Evolutionary conservation across 495 filamentous ascomycete species (phyloP), one percentile per base, ranked within the genome.

Genomic region (Trichoderma virens): DNA sequence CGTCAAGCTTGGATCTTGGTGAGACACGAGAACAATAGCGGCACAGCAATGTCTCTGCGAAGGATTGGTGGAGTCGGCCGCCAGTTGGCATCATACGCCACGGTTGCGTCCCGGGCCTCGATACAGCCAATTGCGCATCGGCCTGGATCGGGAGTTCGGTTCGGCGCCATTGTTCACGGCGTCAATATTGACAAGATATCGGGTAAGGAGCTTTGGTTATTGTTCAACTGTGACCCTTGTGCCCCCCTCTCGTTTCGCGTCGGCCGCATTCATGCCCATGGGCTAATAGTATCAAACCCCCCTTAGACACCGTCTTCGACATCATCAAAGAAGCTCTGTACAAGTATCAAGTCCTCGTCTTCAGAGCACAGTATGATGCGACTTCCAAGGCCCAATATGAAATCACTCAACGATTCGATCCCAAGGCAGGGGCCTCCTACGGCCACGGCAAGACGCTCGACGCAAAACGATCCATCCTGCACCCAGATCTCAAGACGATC

Each of bases 401-500:
- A 60, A 74, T 90, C 41, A 90, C 88, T 14, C 80, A 80, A 32
- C 83, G 85, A 64, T 91, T 90, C 77, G 88, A 90, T 67, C 87
- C 87, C 3, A 66, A 75, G 2, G 81, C 83, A 5, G 74, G 80
- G 1, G 60, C 32, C 60, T 82, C 78, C 23, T 91, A 91, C 74
- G 88, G 88, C 47, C 88, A 90, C 70, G 88, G 87, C 71, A 87
- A 87, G 69, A 86, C 86, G 20, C 75, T 88, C 67, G 86, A 88
- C 70, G 75, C 75, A 59, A 86, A 87, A 69, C 82, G 86, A 51
- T 85, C 81, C 69, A 84, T 91, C 70, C 81, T 91, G 23, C 88
- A 90, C 68, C 88, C 88, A 0, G 88, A 91, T 67, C 79, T 90
- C 18, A 90, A 91, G 74, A 91, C 88, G 1, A 83, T 90, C 45